These are phyloP conservation scores for Micromonas commoda DNA, from an alignment of 139 green algal genomes.

Conservation along the genomic window DNA sequence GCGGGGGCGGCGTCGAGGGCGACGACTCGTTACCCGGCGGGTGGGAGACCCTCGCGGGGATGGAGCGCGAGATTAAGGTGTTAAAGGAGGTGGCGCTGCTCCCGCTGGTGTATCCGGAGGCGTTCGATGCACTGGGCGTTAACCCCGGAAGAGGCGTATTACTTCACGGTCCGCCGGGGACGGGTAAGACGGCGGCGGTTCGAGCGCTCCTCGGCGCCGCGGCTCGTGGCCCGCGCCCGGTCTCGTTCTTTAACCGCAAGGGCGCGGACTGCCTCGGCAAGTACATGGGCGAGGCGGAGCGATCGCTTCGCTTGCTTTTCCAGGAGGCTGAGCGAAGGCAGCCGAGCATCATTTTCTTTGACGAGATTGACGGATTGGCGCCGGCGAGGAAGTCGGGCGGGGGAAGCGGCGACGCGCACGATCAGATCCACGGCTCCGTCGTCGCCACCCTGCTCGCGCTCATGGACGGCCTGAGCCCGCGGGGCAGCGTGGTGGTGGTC, in stretches of 20 bases:
- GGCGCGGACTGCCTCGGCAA: constrained; percentile 84
- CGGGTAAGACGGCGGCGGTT: constrained; percentile 31
- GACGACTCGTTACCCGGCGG: not conserved
- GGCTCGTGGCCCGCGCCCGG: constrained; percentile 8
- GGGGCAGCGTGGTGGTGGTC: constrained; percentile 71
- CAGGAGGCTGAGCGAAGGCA: constrained; percentile 47
- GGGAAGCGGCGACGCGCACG: too few relatives aligned
- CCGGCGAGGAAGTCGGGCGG: constrained; percentile 42
- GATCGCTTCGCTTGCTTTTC: constrained; percentile 59
- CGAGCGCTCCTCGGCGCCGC: constrained; percentile 35
- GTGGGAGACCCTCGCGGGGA: constrained; percentile 9
- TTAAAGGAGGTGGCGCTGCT: constrained; percentile 71
- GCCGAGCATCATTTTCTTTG: constrained; percentile 82
- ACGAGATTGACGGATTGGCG: constrained; percentile 79
- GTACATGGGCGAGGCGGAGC: constrained; percentile 79
- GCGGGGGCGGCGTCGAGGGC: not conserved
- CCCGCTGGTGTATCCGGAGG: constrained; percentile 69
- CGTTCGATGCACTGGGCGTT: constrained; percentile 59
- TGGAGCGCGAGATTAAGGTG: too few relatives aligned
- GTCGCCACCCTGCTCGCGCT: constrained; percentile 82
- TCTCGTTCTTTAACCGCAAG: constrained; percentile 76
- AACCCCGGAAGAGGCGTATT: constrained; percentile 52
- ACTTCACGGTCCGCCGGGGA: constrained; percentile 42
- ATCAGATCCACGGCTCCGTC: constrained; percentile 75
- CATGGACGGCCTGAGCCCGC: constrained; percentile 61